Percentiles rank a stretch among this genome's conserved stretches.
Evolutionary conservation across 1,139 yeast species (phyloP).

Genomic region (Candida tetrigidarum): DNA sequence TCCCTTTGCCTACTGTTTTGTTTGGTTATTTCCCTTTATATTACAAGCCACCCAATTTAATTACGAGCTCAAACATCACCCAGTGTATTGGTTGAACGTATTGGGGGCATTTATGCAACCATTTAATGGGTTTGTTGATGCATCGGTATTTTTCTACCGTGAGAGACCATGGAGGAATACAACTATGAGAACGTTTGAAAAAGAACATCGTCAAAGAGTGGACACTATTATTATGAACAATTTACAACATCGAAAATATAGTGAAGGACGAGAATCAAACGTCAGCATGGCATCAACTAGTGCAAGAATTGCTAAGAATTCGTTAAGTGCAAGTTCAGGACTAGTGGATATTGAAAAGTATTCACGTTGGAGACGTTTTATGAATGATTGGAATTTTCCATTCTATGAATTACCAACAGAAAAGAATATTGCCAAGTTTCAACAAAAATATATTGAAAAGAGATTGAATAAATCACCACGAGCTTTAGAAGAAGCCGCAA

Average conservation of each 20-base stretch:
- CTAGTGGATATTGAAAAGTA: constrained; percentile 28
- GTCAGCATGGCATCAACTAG: constrained; percentile 26
- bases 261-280: constrained; percentile 8
- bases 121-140: constrained; percentile 76
- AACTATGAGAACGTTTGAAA: constrained; percentile 43
- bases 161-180: constrained; percentile 77
- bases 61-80: constrained; percentile 51
- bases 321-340: constrained; percentile 30
- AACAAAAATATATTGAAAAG: constrained; percentile 26
- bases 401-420: constrained; percentile 48
- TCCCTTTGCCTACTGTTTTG: constrained; percentile 76
- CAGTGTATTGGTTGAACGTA: constrained; percentile 67
- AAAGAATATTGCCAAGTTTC: constrained; percentile 32
- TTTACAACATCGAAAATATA: constrained; percentile 10
- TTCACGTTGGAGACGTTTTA: constrained; percentile 39
- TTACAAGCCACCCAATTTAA: constrained; percentile 63
- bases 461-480: constrained; percentile 15
- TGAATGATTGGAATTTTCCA: constrained; percentile 43
- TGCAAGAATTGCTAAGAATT: constrained; percentile 28
- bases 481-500: constrained; percentile 2
- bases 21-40: constrained; percentile 86
- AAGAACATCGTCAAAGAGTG: constrained; percentile 37
- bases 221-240: constrained; percentile 23
- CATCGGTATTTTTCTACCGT: constrained; percentile 72
- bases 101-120: constrained; percentile 81